Evolutionary conservation across 176 grass and related monocot species (phyloP), one percentile per base, ranked within the genome.

Genomic region (Leersia perrieri): DNA sequence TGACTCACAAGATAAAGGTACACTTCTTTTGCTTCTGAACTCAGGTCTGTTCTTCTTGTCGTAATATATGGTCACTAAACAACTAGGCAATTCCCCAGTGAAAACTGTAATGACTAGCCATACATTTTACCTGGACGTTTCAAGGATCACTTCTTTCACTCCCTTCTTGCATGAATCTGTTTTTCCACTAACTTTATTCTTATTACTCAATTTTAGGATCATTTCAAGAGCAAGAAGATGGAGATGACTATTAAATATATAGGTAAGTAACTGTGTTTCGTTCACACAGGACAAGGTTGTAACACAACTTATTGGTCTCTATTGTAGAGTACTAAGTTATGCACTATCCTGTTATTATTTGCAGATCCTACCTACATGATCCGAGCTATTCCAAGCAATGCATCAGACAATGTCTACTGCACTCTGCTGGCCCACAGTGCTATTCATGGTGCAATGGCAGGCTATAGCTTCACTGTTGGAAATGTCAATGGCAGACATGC

Each of bases 291-390:
- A 58, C 22, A 29, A 62, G 41, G 22, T 35, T 91, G 2, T 40
- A 66, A n/a, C 57, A 62, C 35, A 83, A 33, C 45, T 28, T 74
- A 13, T 35, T 27, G 30, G 64, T 82, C 3, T 38, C 11, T 36
- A 3, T 34, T 75, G 6, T 32, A n/a, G n/a, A n/a, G n/a, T n/a
- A 55, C 5, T 35, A 66, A 33, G 16, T 13, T 89, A 44, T 23
- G 67, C 40, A 76, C 42, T 79, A 58, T 71, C 79, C 14, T 28
- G 60, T 84, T 57, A 39, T 14, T 75, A 86, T 81, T 78, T 44
- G 49, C 85, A 99, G 96, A 99, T 88, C 96, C 96, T 60, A 99
- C 96, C 18, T 99, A 99, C 79, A 99, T 99, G 96, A 89, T 99
- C 73, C 90, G 92, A 45, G 96, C 92, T 63, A 94, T 99, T 88